phyloP scores from a whole-genome alignment of 352 stramenopile species.

The Poterioochromonas sp. region DNA sequence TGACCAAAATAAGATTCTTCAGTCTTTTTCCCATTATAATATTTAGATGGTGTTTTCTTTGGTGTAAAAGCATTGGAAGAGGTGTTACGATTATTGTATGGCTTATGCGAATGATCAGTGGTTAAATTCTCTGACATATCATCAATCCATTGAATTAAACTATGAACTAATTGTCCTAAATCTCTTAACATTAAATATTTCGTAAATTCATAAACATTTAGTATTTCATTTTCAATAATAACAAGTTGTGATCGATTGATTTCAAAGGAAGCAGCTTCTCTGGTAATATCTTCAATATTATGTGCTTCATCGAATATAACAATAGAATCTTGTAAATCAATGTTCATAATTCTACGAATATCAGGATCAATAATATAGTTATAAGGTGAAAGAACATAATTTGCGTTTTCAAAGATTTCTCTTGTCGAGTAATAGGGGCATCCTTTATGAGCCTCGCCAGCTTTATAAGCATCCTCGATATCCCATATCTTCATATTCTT shows the following conservation, averaged over 20 bases:
- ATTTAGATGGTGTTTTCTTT: background rate
- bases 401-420: conserved; percentile 67
- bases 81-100: background rate
- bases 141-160: too few species aligned
- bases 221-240: too few species aligned
- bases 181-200: too few species aligned
- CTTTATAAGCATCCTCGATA: conserved; percentile 14
- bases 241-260: background rate
- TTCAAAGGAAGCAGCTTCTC: conserved; percentile 89
- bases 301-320: conserved; percentile 99
- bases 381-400: conserved; percentile 97
- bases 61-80: background rate
- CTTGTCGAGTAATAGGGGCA: conserved; percentile 95
- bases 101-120: background rate
- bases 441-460: conserved; percentile 15
- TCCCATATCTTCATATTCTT: background rate
- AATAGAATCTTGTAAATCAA: conserved; percentile 89
- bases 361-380: conserved; percentile 98
- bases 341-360: conserved; percentile 56
- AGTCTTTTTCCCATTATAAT: too few species aligned
- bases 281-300: conserved; percentile 82
- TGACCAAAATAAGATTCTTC: too few species aligned
- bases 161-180: too few species aligned
- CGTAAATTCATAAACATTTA: conserved; percentile 46
- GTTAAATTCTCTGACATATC: background rate